phyloP scores from a whole-genome alignment of 441 rosid genomes.

The Isatis lusitanica region DNA sequence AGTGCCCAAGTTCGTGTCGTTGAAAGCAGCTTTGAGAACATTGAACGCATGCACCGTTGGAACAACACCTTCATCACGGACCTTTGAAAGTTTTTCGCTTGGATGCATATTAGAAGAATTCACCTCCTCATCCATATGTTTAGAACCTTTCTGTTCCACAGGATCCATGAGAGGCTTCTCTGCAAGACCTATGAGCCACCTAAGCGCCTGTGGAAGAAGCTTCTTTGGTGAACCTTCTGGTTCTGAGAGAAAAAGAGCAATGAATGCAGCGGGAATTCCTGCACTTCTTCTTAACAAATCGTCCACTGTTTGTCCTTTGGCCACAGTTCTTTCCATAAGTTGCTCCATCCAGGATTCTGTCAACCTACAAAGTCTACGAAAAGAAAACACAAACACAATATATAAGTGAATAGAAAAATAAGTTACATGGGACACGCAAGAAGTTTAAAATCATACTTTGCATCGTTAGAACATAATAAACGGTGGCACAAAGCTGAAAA shows the following conservation, averaged over 20 bases:
- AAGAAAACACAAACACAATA: conserved; percentile 13
- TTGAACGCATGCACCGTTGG: conserved; percentile 98
- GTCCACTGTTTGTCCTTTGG: conserved; percentile 90
- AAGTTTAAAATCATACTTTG: conserved; percentile 52
- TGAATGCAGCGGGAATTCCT: conserved; percentile 98
- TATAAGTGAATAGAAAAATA: conserved; percentile 10
- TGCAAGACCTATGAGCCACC: conserved; percentile 87
- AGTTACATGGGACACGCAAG: neutral
- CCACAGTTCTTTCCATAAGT: conserved; percentile 89
- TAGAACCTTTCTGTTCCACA: conserved; percentile 34
- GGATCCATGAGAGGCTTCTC: conserved; percentile 52
- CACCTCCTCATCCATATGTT: conserved; percentile 29
- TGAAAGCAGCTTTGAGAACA: conserved; percentile 86
- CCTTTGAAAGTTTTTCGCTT: conserved; percentile 63
- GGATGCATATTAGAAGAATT: conserved; percentile 42
- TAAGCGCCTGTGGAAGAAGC: conserved; percentile 82
- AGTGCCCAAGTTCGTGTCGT: conserved; percentile 91
- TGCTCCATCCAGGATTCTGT: conserved; percentile 95
- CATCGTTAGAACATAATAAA: conserved; percentile 89
- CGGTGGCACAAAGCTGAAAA: conserved; percentile 98
- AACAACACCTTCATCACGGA: conserved; percentile 92
- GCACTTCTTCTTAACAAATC: conserved; percentile 96
- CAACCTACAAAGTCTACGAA: conserved; percentile 79
- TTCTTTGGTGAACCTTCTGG: conserved; percentile 96
- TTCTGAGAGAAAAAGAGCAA: conserved; percentile 91